Evolutionary conservation across 2,329 filamentous ascomycete genomes (phyloP).

Genomic region (Fusarium chaquense): DNA sequence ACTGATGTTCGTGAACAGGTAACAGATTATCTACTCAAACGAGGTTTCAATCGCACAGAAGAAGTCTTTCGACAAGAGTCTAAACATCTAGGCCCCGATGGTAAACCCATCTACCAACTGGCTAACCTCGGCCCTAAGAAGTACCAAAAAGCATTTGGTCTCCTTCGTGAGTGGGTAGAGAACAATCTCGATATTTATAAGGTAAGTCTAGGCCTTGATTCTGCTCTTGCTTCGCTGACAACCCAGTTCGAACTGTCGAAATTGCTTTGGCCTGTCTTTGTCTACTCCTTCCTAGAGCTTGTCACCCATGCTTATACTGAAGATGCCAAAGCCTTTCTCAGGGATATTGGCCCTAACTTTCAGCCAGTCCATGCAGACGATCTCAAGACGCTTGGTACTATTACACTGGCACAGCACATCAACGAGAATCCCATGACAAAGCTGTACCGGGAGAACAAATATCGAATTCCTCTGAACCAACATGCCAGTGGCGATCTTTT

Average conservation of each 20-base stretch:
- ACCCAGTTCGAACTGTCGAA: constrained; percentile 84
- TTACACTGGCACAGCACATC: constrained; percentile 83
- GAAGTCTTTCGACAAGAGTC: constrained; percentile 93
- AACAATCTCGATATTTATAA: constrained; percentile 96
- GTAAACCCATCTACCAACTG: constrained; percentile 76
- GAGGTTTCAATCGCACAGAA: constrained; percentile 93
- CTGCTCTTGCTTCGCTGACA: constrained; percentile 38
- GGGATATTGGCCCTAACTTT: constrained; percentile 75
- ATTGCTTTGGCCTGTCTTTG: constrained; percentile 91
- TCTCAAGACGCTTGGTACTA: constrained; percentile 76
- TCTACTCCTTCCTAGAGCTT: constrained; percentile 90
- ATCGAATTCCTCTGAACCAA: constrained; percentile 88
- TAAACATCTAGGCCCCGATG: constrained; percentile 82
- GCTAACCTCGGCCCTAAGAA: constrained; percentile 81
- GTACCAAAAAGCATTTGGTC: constrained; percentile 79
- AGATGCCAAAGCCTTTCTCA: constrained; percentile 81
- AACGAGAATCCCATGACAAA: constrained; percentile 81
- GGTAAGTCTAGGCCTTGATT: constrained; percentile 57
- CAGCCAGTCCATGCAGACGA: constrained; percentile 84
- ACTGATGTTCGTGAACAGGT: constrained; percentile 61
- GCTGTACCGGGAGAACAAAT: constrained; percentile 87
- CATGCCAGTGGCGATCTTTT: constrained; percentile 86
- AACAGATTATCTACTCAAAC: constrained; percentile 94
- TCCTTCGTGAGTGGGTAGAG: constrained; percentile 86
- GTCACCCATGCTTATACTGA: constrained; percentile 76